These are phyloP conservation scores for Pelargonium nanum DNA, from an alignment of 345 rosid species.

Conservation along the genomic window DNA sequence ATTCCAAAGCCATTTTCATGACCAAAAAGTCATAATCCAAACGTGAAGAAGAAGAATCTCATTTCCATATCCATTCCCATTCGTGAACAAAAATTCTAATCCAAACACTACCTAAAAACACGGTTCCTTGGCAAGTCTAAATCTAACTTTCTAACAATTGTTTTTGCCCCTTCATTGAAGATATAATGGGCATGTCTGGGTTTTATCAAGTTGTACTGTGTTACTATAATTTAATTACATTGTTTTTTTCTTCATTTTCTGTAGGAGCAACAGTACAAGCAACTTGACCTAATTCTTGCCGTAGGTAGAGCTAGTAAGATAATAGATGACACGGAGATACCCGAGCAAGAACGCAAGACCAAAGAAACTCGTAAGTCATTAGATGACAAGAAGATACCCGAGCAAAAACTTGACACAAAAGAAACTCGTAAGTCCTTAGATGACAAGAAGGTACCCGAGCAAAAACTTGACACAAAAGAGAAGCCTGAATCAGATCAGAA, in stretches of 20 bases:
- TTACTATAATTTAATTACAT: too few relatives aligned
- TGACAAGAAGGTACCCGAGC: not conserved
- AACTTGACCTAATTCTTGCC: conserved; percentile 76
- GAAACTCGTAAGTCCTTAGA: not conserved
- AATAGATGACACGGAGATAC: conserved; percentile 32
- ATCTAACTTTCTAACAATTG: too few relatives aligned
- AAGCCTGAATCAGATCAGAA: too few relatives aligned
- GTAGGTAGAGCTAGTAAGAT: conserved; percentile 54
- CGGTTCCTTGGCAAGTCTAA: too few relatives aligned
- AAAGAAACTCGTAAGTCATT: conserved; percentile 16
- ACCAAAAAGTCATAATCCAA: too few relatives aligned
- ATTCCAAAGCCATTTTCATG: too few relatives aligned
- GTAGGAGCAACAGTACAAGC: conserved; percentile 88
- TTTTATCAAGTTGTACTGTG: not conserved
- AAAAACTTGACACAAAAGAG: not conserved
- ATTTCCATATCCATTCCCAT: too few relatives aligned
- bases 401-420: not conserved
- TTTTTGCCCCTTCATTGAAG: too few relatives aligned
- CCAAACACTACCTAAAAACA: too few relatives aligned
- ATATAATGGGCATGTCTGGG: too few relatives aligned
- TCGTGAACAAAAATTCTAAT: too few relatives aligned
- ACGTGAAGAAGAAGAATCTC: too few relatives aligned
- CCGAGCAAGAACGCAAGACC: conserved; percentile 20
- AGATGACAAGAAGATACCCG: not conserved
- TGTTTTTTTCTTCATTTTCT: conserved; percentile 12